Percentiles rank a stretch among this genome's conserved stretches.
Conservation (phyloP, 2,329 filamentous ascomycete genomes). For the Aureobasidium sp. region DNA sequence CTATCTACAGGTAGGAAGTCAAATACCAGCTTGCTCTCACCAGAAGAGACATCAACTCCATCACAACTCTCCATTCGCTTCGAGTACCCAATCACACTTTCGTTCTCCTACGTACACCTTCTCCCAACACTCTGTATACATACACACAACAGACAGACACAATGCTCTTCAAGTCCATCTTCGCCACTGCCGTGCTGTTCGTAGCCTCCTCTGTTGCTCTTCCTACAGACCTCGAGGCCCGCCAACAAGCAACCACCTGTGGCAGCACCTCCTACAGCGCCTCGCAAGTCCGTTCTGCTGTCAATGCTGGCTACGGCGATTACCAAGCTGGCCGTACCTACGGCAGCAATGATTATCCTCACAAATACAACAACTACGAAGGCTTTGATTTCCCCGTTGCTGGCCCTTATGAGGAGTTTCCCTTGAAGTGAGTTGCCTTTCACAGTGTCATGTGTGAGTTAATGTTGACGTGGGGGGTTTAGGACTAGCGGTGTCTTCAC, state of each 20-base stretch:
- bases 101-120: background rate
- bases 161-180: conserved; percentile 22
- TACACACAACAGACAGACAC: background rate
- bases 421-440: conserved; percentile 37
- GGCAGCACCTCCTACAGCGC: conserved; percentile 46
- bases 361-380: conserved; percentile 54
- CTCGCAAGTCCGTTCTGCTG: conserved; percentile 41
- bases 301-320: conserved; percentile 44
- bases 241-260: conserved; percentile 44
- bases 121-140: too few species aligned
- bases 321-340: conserved; percentile 24
- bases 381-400: conserved; percentile 50
- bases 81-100: background rate
- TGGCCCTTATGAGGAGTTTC: conserved; percentile 57
- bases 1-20: background rate
- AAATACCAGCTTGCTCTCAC: conserved; percentile 2
- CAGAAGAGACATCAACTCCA: background rate
- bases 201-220: conserved; percentile 21
- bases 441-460: too few species aligned
- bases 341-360: conserved; percentile 30
- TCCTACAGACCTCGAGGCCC: conserved; percentile 20
- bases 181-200: conserved; percentile 21
- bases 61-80: background rate
- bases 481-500: conserved; percentile 35
- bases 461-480: too few species aligned